Percentiles rank a stretch among this genome's conserved stretches.
phyloP scores from a whole-genome alignment of 345 rosid species.

The Camelina sativa region DNA sequence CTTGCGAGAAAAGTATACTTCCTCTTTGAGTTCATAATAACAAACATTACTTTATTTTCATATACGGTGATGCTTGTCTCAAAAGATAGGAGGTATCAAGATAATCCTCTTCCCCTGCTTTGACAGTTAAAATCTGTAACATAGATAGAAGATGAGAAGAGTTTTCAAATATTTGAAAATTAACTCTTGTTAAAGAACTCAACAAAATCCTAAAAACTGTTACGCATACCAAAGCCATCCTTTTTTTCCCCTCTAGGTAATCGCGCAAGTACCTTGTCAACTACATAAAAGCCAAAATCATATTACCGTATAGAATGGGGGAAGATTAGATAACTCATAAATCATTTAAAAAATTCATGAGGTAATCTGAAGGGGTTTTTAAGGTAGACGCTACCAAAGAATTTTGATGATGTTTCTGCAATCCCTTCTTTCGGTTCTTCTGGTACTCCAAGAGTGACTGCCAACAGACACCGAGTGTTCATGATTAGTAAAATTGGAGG shows the following conservation, averaged over 20 bases:
- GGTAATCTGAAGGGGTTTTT: slow-evolving; percentile 4
- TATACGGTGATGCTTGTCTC: slow-evolving; percentile 87
- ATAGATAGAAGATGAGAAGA: slow-evolving; percentile 2
- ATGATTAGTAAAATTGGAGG: slow-evolving; percentile 10
- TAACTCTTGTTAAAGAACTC: slow-evolving; percentile 15
- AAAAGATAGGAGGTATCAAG: slow-evolving; percentile 70
- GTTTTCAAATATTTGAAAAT: not conserved
- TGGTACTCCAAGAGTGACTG: slow-evolving; percentile 92
- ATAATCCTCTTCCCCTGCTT: slow-evolving; percentile 82
- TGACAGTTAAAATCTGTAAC: slow-evolving; percentile 77
- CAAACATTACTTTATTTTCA: slow-evolving; percentile 72
- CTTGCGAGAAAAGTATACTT: slow-evolving; percentile 25
- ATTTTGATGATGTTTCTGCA: slow-evolving; percentile 86
- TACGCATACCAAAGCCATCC: slow-evolving; percentile 82
- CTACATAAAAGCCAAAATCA: slow-evolving; percentile 50
- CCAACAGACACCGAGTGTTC: slow-evolving; percentile 27
- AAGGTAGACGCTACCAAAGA: slow-evolving; percentile 65
- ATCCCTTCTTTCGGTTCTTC: slow-evolving; percentile 79
- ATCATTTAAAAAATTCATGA: not conserved
- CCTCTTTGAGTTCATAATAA: not conserved
- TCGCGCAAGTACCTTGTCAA: slow-evolving; percentile 85
- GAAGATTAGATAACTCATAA: not conserved
- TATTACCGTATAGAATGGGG: slow-evolving; percentile 1
- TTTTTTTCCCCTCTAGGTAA: slow-evolving; percentile 87
- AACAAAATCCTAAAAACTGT: not conserved